phyloP scores from a whole-genome alignment of 306 rosid species.

The Fagus sylvatica region DNA sequence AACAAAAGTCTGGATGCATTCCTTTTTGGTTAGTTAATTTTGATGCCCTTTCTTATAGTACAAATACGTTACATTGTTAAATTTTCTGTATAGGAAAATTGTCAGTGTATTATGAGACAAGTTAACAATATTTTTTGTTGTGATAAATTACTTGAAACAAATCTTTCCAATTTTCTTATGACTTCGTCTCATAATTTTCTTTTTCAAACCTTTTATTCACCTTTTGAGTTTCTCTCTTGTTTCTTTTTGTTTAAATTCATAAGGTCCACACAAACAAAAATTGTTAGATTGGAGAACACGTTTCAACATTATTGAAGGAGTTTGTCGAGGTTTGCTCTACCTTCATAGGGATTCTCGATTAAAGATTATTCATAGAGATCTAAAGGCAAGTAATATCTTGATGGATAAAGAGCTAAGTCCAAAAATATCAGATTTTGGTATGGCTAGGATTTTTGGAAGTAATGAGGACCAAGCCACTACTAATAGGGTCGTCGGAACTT shows the following conservation, averaged over 20 bases:
- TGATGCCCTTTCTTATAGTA: background rate
- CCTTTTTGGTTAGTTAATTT: slow-evolving; percentile 37
- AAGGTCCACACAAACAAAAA: slow-evolving; percentile 28
- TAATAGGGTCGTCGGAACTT: slow-evolving; percentile 32
- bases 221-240: background rate
- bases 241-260: background rate
- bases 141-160: background rate
- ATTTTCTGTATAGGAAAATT: no score
- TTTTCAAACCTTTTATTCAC: no score
- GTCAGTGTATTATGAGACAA: no score
- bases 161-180: no score
- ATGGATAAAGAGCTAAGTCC: slow-evolving; percentile 16
- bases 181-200: no score
- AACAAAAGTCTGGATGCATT: slow-evolving; percentile 44
- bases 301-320: slow-evolving; percentile 26
- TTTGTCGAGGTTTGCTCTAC: slow-evolving; percentile 18
- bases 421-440: slow-evolving; percentile 30
- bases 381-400: slow-evolving; percentile 25
- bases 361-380: slow-evolving; percentile 22
- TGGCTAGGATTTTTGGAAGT: slow-evolving; percentile 19
- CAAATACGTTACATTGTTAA: no score
- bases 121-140: no score
- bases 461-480: slow-evolving; percentile 16
- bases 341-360: slow-evolving; percentile 26
- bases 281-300: slow-evolving; percentile 26